These are phyloP conservation scores for Pythium rishiriense DNA, from an alignment of 352 stramenopile genomes.

Conservation along the genomic window DNA sequence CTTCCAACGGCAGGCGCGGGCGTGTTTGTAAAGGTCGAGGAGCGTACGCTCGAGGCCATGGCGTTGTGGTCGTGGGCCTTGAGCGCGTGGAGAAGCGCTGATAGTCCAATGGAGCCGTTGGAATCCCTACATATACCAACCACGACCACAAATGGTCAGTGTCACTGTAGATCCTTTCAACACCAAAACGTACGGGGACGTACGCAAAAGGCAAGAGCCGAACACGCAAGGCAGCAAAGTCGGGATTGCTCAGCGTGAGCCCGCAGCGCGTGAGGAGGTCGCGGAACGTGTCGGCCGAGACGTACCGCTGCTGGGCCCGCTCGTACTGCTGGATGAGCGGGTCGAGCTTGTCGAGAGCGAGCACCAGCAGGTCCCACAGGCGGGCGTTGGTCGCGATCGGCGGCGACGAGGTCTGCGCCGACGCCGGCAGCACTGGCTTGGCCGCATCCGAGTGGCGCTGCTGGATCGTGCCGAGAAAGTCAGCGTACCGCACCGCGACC, in stretches of 20 bases:
- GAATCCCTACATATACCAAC: slow-evolving; percentile 46
- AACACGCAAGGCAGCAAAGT: slow-evolving; percentile 68
- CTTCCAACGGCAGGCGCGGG: neutral
- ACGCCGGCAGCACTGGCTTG: slow-evolving; percentile 35
- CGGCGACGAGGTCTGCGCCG: slow-evolving; percentile 40
- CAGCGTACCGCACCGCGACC: slow-evolving; percentile 63
- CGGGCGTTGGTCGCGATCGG: slow-evolving; percentile 36
- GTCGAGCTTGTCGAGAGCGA: slow-evolving; percentile 46
- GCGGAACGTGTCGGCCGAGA: slow-evolving; percentile 63
- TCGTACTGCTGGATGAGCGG: slow-evolving; percentile 59
- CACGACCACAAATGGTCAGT: neutral
- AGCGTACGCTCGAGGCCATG: slow-evolving; percentile 32
- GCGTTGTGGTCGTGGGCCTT: slow-evolving; percentile 45
- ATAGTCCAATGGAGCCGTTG: slow-evolving; percentile 47
- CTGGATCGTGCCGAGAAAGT: slow-evolving; percentile 54
- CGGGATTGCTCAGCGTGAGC: slow-evolving; percentile 62
- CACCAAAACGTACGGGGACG: slow-evolving; percentile 8
- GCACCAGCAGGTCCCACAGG: slow-evolving; percentile 66
- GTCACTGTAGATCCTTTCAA: neutral
- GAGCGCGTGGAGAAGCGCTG: slow-evolving; percentile 48
- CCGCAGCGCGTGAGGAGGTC: slow-evolving; percentile 60
- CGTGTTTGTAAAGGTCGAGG: slow-evolving; percentile 27
- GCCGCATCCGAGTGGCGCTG: slow-evolving; percentile 23
- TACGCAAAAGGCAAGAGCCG: slow-evolving; percentile 63
- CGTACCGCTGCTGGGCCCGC: slow-evolving; percentile 45